These are phyloP conservation scores for Phyllosticta citrichinensis DNA, from an alignment of 2,329 filamentous ascomycete species.

Conservation along the genomic window DNA sequence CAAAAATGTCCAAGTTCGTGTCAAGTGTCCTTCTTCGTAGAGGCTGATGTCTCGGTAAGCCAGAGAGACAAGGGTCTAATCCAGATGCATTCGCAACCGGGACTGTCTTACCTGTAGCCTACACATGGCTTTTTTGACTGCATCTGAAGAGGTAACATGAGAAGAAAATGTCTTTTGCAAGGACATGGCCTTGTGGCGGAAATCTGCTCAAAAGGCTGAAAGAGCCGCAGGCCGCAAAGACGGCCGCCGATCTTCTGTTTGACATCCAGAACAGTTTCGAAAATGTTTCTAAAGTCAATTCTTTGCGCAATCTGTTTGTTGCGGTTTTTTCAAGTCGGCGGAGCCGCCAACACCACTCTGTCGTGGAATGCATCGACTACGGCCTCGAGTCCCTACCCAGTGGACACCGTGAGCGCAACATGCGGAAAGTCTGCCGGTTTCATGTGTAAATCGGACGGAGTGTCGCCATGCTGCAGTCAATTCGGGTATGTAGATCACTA, in stretches of 20 bases:
- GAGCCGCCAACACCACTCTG: not conserved
- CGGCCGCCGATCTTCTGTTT: not conserved
- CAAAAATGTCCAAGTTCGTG: not conserved
- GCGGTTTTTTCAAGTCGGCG: not conserved
- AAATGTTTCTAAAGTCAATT: not conserved
- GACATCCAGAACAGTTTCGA: not conserved
- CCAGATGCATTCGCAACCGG: not conserved
- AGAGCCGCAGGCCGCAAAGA: not conserved
- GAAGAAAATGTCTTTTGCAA: not conserved
- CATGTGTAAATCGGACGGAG: conserved; percentile 5
- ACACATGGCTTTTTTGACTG: not conserved
- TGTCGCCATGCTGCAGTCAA: conserved; percentile 5
- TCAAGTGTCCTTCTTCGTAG: not conserved
- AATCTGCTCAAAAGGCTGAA: not conserved
- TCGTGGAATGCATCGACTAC: conserved; percentile 1
- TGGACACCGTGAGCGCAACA: not conserved
- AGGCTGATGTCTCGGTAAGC: not conserved
- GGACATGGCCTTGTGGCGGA: not conserved
- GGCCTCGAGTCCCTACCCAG: not conserved
- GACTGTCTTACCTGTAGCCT: not conserved
- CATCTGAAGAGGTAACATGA: not conserved
- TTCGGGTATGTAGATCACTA: not conserved
- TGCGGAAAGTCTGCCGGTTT: not conserved
- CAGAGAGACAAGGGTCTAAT: not conserved
- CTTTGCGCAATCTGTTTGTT: not conserved